Percentiles rank a stretch among this genome's conserved stretches.
Conservation (phyloP, 495 filamentous ascomycete genomes). For the Neurospora terricola region DNA sequence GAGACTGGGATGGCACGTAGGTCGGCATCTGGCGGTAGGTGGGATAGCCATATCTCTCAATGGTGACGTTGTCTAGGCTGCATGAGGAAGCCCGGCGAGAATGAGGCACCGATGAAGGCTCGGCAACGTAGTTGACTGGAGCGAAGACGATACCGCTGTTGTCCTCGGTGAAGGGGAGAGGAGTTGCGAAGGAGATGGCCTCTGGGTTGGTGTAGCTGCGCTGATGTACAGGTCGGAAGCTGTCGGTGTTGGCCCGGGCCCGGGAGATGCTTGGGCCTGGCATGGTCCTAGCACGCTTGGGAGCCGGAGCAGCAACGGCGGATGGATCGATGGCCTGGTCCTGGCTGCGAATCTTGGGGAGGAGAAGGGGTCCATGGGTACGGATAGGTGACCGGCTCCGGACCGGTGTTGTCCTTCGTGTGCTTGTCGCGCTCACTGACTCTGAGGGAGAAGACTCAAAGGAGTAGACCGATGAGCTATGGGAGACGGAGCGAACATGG, state of each 20-base stretch:
- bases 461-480: constrained; percentile 40
- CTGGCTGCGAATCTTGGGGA: constrained; percentile 80
- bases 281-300: constrained; percentile 32
- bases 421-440: constrained; percentile 40
- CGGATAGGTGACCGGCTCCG: constrained; percentile 54
- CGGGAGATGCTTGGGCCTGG: constrained; percentile 11
- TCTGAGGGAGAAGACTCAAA: constrained; percentile 72
- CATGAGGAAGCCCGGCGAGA: constrained; percentile 58
- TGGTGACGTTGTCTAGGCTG: constrained; percentile 53
- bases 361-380: constrained; percentile 68
- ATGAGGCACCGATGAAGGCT: constrained; percentile 32
- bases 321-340: constrained; percentile 56
- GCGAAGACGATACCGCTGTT: constrained; percentile 46
- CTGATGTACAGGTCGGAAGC: constrained; percentile 41
- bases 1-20: constrained; percentile 43
- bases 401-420: constrained; percentile 61
- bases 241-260: constrained; percentile 14
- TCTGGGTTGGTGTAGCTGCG: constrained; percentile 63
- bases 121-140: constrained; percentile 51
- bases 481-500: constrained; percentile 43
- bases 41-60: constrained; percentile 66
- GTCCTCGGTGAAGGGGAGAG: constrained; percentile 27
- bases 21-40: constrained; percentile 70
- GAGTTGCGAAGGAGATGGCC: constrained; percentile 42
- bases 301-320: constrained; percentile 15